A percentile compares a stretch with the other conserved stretches of the same genome.
Evolutionary conservation across 176 grass and related monocot genomes (phyloP).

Genomic region (Phoenix roebelenii): DNA sequence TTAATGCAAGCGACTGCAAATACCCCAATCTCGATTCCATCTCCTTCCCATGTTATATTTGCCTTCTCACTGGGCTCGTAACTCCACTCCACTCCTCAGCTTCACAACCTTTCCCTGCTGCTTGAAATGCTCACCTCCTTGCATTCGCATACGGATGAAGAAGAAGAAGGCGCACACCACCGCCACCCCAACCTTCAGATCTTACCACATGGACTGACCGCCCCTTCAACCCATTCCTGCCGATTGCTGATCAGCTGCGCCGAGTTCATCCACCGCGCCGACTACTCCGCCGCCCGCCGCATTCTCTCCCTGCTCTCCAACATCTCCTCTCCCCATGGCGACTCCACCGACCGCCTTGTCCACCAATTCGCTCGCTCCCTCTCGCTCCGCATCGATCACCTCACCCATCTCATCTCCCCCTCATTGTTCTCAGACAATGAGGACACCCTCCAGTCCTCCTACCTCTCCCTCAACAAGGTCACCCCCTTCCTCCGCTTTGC

Average conservation of each 20-base stretch:
- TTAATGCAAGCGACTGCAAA: constrained; percentile 14
- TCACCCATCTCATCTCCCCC: constrained; percentile 49
- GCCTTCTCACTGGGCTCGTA: neutral
- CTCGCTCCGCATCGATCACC: constrained; percentile 51
- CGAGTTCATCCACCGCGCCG: constrained; percentile 54
- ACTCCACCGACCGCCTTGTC: no score
- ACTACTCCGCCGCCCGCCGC: constrained; percentile 40
- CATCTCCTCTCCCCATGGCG: no score
- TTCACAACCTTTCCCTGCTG: neutral
- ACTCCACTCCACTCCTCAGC: constrained; percentile 9
- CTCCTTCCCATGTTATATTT: no score
- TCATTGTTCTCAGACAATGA: constrained; percentile 4
- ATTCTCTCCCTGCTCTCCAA: no score
- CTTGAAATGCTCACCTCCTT: constrained; percentile 73
- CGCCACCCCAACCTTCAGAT: neutral
- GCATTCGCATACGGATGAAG: constrained; percentile 20
- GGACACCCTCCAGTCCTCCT: constrained; percentile 26
- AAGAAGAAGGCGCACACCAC: constrained; percentile 24
- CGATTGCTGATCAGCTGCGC: constrained; percentile 58
- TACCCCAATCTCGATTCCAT: neutral
- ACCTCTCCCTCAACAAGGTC: constrained; percentile 95
- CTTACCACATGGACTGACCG: neutral
- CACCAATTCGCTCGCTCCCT: constrained; percentile 4
- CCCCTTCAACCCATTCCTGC: constrained; percentile 27
- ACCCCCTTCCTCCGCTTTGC: constrained; percentile 89